Conservation (phyloP, 257 asterid species). For the Sherardia arvensis region DNA sequence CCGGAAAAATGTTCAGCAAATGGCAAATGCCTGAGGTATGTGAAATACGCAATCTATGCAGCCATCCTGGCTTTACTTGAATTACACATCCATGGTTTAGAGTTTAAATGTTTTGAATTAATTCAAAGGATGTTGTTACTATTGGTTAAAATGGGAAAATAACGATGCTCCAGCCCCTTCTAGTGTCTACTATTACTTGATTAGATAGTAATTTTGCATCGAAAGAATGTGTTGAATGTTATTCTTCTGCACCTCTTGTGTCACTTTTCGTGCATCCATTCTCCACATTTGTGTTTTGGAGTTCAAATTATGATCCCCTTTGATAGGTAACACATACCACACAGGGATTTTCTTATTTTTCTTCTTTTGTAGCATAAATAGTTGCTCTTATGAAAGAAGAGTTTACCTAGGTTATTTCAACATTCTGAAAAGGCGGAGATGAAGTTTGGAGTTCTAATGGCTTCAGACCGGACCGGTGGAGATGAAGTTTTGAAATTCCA, state of each 20-base stretch:
- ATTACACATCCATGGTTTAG: neutral
- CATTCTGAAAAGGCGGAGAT: too few species aligned
- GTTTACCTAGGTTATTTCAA: too few species aligned
- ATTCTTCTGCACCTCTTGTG: neutral
- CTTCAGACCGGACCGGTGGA: too few species aligned
- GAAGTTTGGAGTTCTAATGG: too few species aligned
- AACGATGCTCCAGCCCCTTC: neutral
- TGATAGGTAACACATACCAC: neutral
- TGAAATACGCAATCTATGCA: conserved; percentile 75
- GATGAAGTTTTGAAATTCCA: too few species aligned
- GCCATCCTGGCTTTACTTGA: conserved; percentile 72
- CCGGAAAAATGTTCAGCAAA: conserved; percentile 80
- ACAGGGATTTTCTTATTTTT: neutral
- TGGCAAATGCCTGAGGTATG: conserved; percentile 91
- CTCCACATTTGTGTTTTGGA: neutral
- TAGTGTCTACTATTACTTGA: neutral
- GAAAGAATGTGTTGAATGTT: neutral
- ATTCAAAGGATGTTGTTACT: neutral
- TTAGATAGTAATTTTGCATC: neutral
- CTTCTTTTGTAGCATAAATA: too few species aligned
- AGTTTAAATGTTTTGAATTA: neutral
- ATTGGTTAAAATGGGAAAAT: neutral
- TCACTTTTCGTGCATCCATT: neutral
- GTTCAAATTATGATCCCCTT: neutral
- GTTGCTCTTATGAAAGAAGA: too few species aligned